Evolutionary conservation across 2,329 filamentous ascomycete genomes (phyloP).

Genomic region (Rachicladosporium sp.): DNA sequence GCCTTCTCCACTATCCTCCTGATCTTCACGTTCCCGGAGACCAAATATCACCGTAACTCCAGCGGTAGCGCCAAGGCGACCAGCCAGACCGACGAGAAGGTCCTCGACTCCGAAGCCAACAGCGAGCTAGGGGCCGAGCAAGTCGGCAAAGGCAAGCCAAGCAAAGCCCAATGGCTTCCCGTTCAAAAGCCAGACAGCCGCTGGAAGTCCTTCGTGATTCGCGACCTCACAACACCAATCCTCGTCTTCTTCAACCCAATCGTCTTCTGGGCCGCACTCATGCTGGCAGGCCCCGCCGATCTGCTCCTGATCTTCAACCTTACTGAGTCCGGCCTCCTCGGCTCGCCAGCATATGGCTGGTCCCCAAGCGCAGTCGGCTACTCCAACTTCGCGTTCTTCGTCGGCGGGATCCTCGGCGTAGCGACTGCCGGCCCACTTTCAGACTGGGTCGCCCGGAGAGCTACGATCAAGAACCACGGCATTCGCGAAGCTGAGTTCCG

Average conservation of each 20-base stretch:
- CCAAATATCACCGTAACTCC: conserved; percentile 26
- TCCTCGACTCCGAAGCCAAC: conserved; percentile 15
- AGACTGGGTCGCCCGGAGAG: conserved; percentile 37
- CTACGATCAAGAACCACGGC: conserved; percentile 42
- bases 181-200: conserved; percentile 26
- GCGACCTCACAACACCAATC: conserved; percentile 28
- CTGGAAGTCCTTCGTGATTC: conserved; percentile 30
- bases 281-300: conserved; percentile 25
- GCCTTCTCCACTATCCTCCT: conserved; percentile 29
- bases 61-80: conserved; percentile 2
- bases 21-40: conserved; percentile 31
- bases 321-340: conserved; percentile 37
- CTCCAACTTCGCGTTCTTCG: conserved; percentile 36
- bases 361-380: conserved; percentile 34
- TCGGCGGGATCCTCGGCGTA: conserved; percentile 32
- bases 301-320: conserved; percentile 39
- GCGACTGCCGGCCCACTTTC: conserved; percentile 43
- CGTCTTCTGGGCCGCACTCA: conserved; percentile 27
- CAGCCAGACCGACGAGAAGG: conserved; percentile 16
- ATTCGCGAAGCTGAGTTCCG: conserved; percentile 50
- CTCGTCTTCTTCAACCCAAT: conserved; percentile 35
- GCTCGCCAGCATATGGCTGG: conserved; percentile 31
- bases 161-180: conserved; percentile 26
- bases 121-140: conserved; percentile 12
- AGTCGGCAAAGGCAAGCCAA: conserved; percentile 26